These are phyloP conservation scores for Cairneyella variabilis DNA, from an alignment of 495 filamentous ascomycete genomes.

Conservation along the genomic window DNA sequence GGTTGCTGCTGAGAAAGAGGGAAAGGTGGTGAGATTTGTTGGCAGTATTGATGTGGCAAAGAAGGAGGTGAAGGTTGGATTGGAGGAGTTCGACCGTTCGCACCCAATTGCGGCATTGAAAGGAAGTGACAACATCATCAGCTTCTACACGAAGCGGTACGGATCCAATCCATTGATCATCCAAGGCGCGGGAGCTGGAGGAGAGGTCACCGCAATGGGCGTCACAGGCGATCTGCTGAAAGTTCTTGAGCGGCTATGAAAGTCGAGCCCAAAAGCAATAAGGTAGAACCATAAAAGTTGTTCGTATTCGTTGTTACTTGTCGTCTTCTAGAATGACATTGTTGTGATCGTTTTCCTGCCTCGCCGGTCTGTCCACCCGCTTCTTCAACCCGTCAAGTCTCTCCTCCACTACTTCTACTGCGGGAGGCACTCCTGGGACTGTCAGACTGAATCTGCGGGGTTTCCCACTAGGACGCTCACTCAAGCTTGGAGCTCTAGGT, in stretches of 20 bases:
- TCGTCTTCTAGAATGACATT: constrained; percentile 12
- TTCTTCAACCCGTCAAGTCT: constrained; percentile 17
- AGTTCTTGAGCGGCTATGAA: constrained; percentile 61
- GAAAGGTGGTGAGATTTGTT: constrained; percentile 91
- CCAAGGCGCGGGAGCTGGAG: constrained; percentile 91
- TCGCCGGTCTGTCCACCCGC: constrained; percentile 5
- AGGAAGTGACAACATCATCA: constrained; percentile 97
- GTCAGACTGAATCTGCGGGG: constrained; percentile 46
- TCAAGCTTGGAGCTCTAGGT: constrained; percentile 62
- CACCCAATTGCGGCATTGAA: constrained; percentile 89
- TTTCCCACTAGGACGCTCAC: constrained; percentile 53
- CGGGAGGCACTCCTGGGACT: constrained; percentile 11
- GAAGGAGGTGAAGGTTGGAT: constrained; percentile 77
- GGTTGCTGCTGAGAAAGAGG: constrained; percentile 69
- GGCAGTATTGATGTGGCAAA: constrained; percentile 81
- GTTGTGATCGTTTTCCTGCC: constrained; percentile 6
- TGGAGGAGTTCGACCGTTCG: constrained; percentile 79
- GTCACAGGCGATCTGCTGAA: constrained; percentile 87
- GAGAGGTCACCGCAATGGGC: constrained; percentile 94
- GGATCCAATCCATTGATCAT: constrained; percentile 85
- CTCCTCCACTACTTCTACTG: constrained; percentile 13
- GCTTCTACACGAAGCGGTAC: constrained; percentile 94
- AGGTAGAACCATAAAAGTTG: constrained; percentile 20
- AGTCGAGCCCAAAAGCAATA: no score
- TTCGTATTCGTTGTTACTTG: constrained; percentile 6